Percentiles rank a stretch among this genome's conserved stretches.
Conservation (phyloP, 1,139 yeast genomes). For the Geotrichum macrosporum region DNA sequence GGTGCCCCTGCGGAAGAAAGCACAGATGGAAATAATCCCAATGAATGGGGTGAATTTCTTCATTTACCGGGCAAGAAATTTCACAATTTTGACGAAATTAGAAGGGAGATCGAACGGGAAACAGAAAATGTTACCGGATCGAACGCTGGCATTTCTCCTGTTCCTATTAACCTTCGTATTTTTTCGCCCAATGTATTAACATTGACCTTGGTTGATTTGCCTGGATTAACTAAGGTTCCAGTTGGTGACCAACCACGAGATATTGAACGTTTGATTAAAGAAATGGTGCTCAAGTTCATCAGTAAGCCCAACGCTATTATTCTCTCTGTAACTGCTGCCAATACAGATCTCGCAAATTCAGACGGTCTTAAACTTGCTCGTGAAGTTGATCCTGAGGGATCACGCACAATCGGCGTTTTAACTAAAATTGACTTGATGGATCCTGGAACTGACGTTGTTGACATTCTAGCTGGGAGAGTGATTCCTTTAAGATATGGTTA, state of each 20-base stretch:
- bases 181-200: slow-evolving; percentile 96
- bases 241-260: slow-evolving; percentile 99
- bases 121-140: slow-evolving; percentile 93
- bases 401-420: slow-evolving; percentile 92
- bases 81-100: slow-evolving; percentile 83
- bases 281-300: slow-evolving; percentile 89
- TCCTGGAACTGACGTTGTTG: slow-evolving; percentile 97
- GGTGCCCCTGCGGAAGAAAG: slow-evolving; percentile 19
- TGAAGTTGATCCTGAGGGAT: slow-evolving; percentile 97
- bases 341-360: slow-evolving; percentile 94
- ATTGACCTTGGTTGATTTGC: slow-evolving; percentile 91
- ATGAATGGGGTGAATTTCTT: slow-evolving; percentile 98
- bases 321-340: slow-evolving; percentile 93
- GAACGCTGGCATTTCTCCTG: slow-evolving; percentile 85
- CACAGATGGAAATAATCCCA: slow-evolving; percentile 63
- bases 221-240: slow-evolving; percentile 98
- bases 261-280: slow-evolving; percentile 89
- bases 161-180: slow-evolving; percentile 88
- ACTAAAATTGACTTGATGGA: slow-evolving; percentile 98
- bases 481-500: slow-evolving; percentile 94
- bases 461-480: slow-evolving; percentile 91
- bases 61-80: slow-evolving; percentile 88
- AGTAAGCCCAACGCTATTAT: slow-evolving; percentile 95
- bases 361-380: slow-evolving; percentile 95
- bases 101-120: slow-evolving; percentile 86